Conservation (phyloP, 495 filamentous ascomycete species). For the Penicillium odoratum region DNA sequence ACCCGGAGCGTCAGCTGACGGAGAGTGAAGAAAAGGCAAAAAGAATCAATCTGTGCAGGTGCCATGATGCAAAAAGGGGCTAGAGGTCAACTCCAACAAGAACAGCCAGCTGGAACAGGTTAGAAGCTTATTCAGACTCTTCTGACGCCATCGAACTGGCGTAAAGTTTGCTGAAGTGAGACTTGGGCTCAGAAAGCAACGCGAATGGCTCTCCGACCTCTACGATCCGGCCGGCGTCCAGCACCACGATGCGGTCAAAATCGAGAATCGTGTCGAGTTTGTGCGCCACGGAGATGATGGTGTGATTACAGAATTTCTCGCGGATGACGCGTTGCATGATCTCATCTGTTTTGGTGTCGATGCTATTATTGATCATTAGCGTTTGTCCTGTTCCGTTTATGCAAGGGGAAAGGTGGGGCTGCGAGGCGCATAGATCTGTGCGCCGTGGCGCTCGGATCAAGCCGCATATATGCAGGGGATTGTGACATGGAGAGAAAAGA, state of each 20-base stretch:
- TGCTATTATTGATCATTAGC: constrained; percentile 27
- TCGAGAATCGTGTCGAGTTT: constrained; percentile 60
- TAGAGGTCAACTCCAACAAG: constrained; percentile 4
- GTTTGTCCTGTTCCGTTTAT: constrained; percentile 1
- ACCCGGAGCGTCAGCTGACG: constrained; percentile 1
- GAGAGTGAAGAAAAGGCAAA: not conserved
- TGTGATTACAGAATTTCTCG: constrained; percentile 56
- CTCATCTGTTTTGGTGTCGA: constrained; percentile 57
- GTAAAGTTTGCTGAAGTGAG: constrained; percentile 36
- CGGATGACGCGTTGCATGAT: constrained; percentile 61
- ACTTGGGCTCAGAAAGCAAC: constrained; percentile 30
- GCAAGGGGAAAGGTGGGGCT: constrained; percentile 15
- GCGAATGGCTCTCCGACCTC: constrained; percentile 46
- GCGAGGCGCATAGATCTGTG: constrained; percentile 9
- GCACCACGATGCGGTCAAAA: constrained; percentile 49
- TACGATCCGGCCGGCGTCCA: constrained; percentile 46
- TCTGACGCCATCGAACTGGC: constrained; percentile 28
- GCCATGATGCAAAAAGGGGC: constrained; percentile 7
- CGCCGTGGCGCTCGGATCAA: constrained; percentile 19
- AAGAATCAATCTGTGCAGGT: constrained; percentile 21
- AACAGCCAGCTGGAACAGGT: not conserved
- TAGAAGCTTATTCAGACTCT: constrained; percentile 18
- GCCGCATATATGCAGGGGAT: constrained; percentile 31
- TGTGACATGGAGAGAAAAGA: constrained; percentile 4
- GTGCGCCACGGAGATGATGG: constrained; percentile 64